These are phyloP conservation scores for Gossypium longicalyx DNA, from an alignment of 345 rosid genomes.

Conservation along the genomic window DNA sequence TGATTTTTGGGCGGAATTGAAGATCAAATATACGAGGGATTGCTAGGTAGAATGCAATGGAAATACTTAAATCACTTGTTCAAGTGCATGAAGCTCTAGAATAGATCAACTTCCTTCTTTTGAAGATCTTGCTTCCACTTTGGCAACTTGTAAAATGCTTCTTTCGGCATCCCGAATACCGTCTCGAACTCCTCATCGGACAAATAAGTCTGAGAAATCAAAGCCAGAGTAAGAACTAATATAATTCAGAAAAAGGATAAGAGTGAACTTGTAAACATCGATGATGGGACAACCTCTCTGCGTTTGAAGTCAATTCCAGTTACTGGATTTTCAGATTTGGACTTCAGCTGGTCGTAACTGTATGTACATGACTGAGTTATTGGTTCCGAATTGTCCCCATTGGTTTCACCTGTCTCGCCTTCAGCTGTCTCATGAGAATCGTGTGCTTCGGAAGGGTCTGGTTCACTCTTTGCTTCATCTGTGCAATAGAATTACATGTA, in stretches of 20 bases:
- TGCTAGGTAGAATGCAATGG: slow-evolving; percentile 14
- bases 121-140: slow-evolving; percentile 95
- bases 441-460: slow-evolving; percentile 42
- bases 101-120: slow-evolving; percentile 79
- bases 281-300: slow-evolving; percentile 69
- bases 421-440: slow-evolving; percentile 44
- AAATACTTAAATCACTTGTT: slow-evolving; percentile 19
- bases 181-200: slow-evolving; percentile 73
- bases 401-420: slow-evolving; percentile 48
- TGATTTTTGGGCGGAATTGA: not conserved
- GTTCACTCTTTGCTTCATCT: slow-evolving; percentile 46
- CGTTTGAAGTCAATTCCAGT: slow-evolving; percentile 84
- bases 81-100: slow-evolving; percentile 33
- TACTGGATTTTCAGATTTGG: slow-evolving; percentile 83
- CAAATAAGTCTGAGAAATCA: slow-evolving; percentile 53
- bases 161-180: slow-evolving; percentile 70
- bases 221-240: not conserved
- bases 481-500: not conserved
- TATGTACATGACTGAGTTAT: slow-evolving; percentile 33
- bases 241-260: not conserved
- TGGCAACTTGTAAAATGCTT: slow-evolving; percentile 72
- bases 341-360: slow-evolving; percentile 81
- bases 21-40: slow-evolving; percentile 3
- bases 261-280: not conserved
- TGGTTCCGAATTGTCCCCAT: slow-evolving; percentile 42